These are phyloP conservation scores for Citrus australasica DNA, from an alignment of 345 rosid genomes.

Conservation along the genomic window DNA sequence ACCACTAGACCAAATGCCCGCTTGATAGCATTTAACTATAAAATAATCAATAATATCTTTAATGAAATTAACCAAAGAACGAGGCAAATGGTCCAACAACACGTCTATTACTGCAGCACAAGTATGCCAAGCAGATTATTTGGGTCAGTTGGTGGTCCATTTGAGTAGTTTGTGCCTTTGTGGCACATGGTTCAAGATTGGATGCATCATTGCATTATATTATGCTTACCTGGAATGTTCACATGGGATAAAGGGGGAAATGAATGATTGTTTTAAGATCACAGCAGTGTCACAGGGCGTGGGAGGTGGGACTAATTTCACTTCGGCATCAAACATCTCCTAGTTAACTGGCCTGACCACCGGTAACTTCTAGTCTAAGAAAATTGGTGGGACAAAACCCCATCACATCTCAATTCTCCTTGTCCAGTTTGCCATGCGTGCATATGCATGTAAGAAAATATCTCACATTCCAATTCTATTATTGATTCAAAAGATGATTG, in stretches of 20 bases:
- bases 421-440: background rate
- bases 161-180: background rate
- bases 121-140: background rate
- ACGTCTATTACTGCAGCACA: too few relatives aligned
- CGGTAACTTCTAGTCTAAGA: background rate
- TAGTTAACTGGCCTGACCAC: background rate
- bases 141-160: conserved; percentile 2
- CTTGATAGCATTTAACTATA: rapidly evolving
- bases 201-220: conserved; percentile 3
- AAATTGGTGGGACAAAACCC: background rate
- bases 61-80: background rate
- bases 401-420: background rate
- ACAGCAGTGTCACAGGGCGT: too few relatives aligned
- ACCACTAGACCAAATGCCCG: conserved; percentile 88
- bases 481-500: background rate
- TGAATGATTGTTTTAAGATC: background rate
- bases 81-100: background rate
- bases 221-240: conserved; percentile 4
- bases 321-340: background rate
- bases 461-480: background rate
- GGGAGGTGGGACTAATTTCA: background rate
- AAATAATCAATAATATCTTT: rapidly evolving
- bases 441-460: background rate
- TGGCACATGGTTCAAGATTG: conserved; percentile 16
- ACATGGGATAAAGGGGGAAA: background rate